These are phyloP conservation scores for Colletotrichum liaoningense DNA, from an alignment of 2,329 filamentous ascomycete genomes.

Conservation along the genomic window DNA sequence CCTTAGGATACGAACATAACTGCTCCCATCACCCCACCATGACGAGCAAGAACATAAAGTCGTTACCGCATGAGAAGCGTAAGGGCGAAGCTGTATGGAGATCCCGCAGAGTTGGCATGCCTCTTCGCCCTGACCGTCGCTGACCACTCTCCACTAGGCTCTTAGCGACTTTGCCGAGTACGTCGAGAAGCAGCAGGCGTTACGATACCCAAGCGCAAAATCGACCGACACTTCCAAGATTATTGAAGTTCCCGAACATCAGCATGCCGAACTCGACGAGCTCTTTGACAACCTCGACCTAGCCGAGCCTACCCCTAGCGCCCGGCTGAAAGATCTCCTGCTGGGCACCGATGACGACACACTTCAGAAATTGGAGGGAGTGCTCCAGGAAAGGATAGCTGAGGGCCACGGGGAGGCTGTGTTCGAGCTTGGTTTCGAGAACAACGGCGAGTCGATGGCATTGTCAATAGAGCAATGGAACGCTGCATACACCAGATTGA, in stretches of 20 bases:
- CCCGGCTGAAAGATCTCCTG: constrained; percentile 81
- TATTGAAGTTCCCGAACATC: constrained; percentile 56
- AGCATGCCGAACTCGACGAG: constrained; percentile 89
- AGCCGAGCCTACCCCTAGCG: constrained; percentile 71
- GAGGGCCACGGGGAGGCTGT: constrained; percentile 91
- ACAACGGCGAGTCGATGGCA: constrained; percentile 86
- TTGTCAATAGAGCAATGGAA: constrained; percentile 83
- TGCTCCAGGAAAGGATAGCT: constrained; percentile 76
- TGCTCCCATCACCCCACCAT: constrained; percentile 50
- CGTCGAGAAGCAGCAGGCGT: constrained; percentile 90
- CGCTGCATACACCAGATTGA: constrained; percentile 73
- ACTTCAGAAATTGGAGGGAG: constrained; percentile 70
- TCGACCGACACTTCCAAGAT: constrained; percentile 42
- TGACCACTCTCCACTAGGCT: constrained; percentile 59
- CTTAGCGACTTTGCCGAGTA: constrained; percentile 98
- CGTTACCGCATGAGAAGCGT: constrained; percentile 80
- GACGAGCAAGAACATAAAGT: constrained; percentile 67
- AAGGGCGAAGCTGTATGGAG: constrained; percentile 83
- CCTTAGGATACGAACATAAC: constrained; percentile 42
- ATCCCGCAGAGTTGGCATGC: neutral
- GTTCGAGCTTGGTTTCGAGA: constrained; percentile 92
- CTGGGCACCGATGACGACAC: constrained; percentile 72
- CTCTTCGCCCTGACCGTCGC: neutral
- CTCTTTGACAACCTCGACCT: constrained; percentile 91
- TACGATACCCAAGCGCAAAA: constrained; percentile 67